These are phyloP conservation scores for Leccinum insolens DNA, from an alignment of 1,284 basidiomycete species.

Conservation along the genomic window DNA sequence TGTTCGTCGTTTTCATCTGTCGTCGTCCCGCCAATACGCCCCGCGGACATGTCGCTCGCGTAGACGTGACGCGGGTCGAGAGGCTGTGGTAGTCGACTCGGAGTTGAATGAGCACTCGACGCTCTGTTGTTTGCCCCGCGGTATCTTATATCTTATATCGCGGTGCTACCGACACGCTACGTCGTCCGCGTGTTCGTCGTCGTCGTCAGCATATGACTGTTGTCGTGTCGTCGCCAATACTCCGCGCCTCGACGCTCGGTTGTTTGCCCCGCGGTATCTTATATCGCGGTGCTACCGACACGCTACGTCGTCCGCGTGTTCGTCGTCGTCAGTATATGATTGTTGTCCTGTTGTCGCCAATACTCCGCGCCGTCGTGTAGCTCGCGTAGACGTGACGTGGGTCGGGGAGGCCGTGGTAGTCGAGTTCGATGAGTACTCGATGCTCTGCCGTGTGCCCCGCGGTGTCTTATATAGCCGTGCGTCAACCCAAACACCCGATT, in stretches of 20 bases:
- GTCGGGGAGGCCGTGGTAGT: slow-evolving; percentile 72
- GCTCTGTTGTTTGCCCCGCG: slow-evolving; percentile 91
- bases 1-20: too few species aligned
- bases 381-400: slow-evolving; percentile 56
- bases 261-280: too few species aligned
- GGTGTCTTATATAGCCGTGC: slow-evolving; percentile 66
- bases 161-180: too few species aligned
- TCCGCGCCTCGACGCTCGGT: too few species aligned
- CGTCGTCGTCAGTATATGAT: too few species aligned
- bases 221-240: too few species aligned
- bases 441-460: slow-evolving; percentile 90
- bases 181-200: too few species aligned
- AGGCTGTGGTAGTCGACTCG: slow-evolving; percentile 78
- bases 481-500: background rate
- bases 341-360: too few species aligned
- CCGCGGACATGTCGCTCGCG: slow-evolving; percentile 45
- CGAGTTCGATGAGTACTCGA: slow-evolving; percentile 68
- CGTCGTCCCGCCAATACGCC: too few species aligned
- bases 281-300: too few species aligned
- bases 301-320: too few species aligned
- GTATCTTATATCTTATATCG: slow-evolving; percentile 59
- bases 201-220: too few species aligned
- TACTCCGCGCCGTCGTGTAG: slow-evolving; percentile 33
- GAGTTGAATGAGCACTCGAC: slow-evolving; percentile 71
- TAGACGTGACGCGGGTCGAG: slow-evolving; percentile 57